Conservation (phyloP, 345 rosid genomes). For the Clausena lansium region DNA sequence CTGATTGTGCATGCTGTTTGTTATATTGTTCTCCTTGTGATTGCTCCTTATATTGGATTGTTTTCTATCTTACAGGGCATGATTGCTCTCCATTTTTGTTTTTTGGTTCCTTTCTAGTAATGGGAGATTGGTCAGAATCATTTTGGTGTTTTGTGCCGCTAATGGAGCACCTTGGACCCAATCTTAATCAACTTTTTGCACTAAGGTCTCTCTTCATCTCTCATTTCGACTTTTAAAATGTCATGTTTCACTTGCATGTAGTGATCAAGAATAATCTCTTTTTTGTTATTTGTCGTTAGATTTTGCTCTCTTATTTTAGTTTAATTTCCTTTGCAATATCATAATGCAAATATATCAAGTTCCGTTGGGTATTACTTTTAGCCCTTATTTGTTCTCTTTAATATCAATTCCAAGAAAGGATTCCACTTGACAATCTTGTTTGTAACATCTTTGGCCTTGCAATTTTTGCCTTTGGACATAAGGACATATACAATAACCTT, state of each 20-base stretch:
- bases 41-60: not conserved
- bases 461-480: not conserved
- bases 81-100: constrained; percentile 41
- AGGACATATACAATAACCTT: not conserved
- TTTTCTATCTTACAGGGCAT: constrained; percentile 57
- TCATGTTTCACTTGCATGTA: not conserved
- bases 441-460: not conserved
- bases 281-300: not conserved
- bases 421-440: not conserved
- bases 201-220: constrained; percentile 49
- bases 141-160: constrained; percentile 96
- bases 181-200: constrained; percentile 94
- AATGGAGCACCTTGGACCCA: constrained; percentile 95
- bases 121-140: constrained; percentile 83
- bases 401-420: not conserved
- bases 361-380: not conserved
- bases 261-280: not conserved
- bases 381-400: not conserved
- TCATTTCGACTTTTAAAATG: not conserved
- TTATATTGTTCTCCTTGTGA: not conserved
- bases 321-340: not conserved
- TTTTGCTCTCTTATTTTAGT: not conserved
- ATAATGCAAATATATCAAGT: not conserved
- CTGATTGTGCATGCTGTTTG: not conserved
- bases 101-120: constrained; percentile 48